These are phyloP conservation scores for Haplographium delicatum DNA, from an alignment of 495 filamentous ascomycete species.

Conservation along the genomic window DNA sequence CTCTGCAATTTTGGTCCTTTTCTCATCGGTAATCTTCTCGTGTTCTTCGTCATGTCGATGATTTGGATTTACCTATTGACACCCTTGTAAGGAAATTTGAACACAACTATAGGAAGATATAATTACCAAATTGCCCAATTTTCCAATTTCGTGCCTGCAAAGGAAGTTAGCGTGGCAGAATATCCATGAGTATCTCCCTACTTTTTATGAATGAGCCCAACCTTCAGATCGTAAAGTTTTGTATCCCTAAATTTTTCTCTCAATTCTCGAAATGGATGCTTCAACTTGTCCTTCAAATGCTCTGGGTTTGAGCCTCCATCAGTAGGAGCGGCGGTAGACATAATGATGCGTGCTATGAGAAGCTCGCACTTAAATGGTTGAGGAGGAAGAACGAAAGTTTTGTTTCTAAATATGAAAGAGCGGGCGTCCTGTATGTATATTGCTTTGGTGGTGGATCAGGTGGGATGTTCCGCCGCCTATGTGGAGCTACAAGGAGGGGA, in stretches of 20 bases:
- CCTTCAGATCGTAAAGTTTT: conserved; percentile 41
- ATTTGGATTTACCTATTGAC: conserved; percentile 78
- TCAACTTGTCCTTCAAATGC: conserved; percentile 25
- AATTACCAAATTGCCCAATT: conserved; percentile 49
- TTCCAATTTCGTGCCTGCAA: conserved; percentile 47
- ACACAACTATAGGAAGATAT: no score
- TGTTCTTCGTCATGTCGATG: conserved; percentile 95
- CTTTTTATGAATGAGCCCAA: conserved; percentile 44
- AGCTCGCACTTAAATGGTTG: no score
- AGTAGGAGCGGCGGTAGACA: conserved; percentile 17
- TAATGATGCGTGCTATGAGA: no score
- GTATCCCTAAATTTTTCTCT: conserved; percentile 44
- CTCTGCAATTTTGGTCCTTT: conserved; percentile 65
- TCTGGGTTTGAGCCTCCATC: conserved; percentile 21
- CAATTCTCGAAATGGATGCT: conserved; percentile 22
- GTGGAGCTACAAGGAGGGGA: not conserved
- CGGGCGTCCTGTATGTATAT: no score
- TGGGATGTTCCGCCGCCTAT: no score
- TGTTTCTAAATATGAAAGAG: no score
- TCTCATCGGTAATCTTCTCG: conserved; percentile 76
- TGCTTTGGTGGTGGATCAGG: no score
- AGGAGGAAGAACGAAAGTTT: no score
- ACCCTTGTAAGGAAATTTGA: no score
- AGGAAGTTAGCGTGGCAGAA: not conserved
- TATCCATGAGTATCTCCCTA: conserved; percentile 15